Evolutionary conservation across 495 filamentous ascomycete species (phyloP).

Genomic region (Astrothelium macrocarpum): DNA sequence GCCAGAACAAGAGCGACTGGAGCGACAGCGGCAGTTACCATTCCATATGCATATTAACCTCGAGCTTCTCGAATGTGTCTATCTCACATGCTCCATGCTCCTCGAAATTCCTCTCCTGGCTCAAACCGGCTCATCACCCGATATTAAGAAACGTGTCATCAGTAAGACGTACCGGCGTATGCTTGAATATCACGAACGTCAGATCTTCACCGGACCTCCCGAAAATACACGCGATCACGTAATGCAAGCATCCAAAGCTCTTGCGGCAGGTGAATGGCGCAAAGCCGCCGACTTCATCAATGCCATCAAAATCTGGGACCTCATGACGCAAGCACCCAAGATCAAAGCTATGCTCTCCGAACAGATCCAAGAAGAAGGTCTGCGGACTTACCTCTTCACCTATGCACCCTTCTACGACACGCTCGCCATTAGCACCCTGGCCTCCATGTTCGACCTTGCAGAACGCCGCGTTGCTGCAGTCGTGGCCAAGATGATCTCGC

Average conservation of each 20-base stretch:
- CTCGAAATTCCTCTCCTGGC: conserved; percentile 95
- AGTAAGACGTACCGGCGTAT: conserved; percentile 99
- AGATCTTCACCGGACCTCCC: conserved; percentile 95
- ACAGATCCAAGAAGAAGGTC: conserved; percentile 96
- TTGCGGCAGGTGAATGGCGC: conserved; percentile 97
- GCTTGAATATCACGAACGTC: conserved; percentile 97
- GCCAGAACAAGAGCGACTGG: conserved; percentile 92
- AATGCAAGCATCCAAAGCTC: conserved; percentile 94
- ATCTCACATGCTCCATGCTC: conserved; percentile 97
- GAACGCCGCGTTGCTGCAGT: conserved; percentile 86
- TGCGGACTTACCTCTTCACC: conserved; percentile 97
- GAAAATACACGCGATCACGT: conserved; percentile 98
- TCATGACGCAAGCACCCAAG: conserved; percentile 79
- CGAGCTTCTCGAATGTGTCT: conserved; percentile 94
- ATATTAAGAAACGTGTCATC: conserved; percentile 95
- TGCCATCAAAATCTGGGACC: conserved; percentile 98
- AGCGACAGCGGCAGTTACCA: conserved; percentile 89
- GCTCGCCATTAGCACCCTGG: conserved; percentile 70
- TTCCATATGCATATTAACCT: conserved; percentile 99
- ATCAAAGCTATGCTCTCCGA: conserved; percentile 95
- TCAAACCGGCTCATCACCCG: conserved; percentile 89
- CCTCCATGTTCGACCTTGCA: conserved; percentile 90
- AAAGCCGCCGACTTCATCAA: conserved; percentile 85
- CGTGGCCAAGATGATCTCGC: conserved; percentile 98
- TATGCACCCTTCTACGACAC: conserved; percentile 99